These are phyloP conservation scores for Massariosphaeria phaeospora DNA, from an alignment of 495 filamentous ascomycete species.

Conservation along the genomic window DNA sequence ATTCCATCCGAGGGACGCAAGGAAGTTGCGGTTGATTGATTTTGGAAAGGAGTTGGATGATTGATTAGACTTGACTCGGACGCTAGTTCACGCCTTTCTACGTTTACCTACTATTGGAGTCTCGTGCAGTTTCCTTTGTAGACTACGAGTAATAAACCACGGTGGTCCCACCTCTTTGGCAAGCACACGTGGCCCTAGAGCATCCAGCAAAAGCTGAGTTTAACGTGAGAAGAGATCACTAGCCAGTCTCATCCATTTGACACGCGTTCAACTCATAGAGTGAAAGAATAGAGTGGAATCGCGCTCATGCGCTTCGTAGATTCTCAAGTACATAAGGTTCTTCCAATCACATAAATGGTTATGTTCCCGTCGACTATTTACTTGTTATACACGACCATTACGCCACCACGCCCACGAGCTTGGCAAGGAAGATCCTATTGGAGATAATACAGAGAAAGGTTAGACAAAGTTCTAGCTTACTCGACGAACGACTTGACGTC, in stretches of 20 bases:
- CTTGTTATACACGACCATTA: conserved; percentile 13
- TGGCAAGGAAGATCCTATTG: not conserved
- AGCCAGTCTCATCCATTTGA: no score
- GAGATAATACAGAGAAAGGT: conserved; percentile 8
- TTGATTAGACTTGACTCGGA: no score
- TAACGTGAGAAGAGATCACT: no score
- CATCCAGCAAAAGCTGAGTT: no score
- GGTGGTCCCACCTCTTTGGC: no score
- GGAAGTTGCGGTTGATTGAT: conserved; percentile 69
- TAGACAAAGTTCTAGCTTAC: conserved; percentile 11
- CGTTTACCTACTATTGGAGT: no score
- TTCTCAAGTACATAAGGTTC: not conserved
- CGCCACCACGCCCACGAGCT: not conserved
- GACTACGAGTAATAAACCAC: no score
- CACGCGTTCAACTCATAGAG: no score
- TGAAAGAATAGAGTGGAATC: conserved; percentile 14
- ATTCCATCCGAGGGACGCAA: conserved; percentile 79
- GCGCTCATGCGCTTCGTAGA: not conserved
- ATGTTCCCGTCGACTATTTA: not conserved
- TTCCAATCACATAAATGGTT: not conserved
- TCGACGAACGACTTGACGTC: conserved; percentile 31
- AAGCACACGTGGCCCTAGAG: no score
- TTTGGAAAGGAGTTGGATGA: conserved; percentile 75
- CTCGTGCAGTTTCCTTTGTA: no score
- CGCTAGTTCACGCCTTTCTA: no score